Conservation (phyloP, 2,329 filamentous ascomycete species). For the Raffaelea ambrosiae region DNA sequence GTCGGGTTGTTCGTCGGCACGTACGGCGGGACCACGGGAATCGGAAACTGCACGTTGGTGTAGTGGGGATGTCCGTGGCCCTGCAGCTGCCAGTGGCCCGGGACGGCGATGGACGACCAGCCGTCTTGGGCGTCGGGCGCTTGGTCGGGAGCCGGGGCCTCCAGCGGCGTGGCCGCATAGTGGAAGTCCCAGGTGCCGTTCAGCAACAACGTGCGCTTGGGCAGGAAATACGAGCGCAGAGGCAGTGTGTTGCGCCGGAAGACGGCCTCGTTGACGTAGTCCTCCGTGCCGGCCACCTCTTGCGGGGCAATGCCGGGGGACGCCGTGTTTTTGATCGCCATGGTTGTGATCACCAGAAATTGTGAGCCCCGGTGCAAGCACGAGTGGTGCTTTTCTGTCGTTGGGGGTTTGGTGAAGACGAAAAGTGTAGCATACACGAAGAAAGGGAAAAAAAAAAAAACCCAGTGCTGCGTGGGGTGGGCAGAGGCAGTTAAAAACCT, state of each 20-base stretch:
- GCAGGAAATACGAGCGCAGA: slow-evolving; percentile 44
- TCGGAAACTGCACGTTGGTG: slow-evolving; percentile 59
- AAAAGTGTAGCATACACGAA: no score
- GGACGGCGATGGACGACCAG: slow-evolving; percentile 41
- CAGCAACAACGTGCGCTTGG: slow-evolving; percentile 39
- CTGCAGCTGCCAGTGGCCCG: slow-evolving; percentile 63
- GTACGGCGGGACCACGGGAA: slow-evolving; percentile 56
- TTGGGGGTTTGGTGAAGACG: no score
- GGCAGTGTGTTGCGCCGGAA: slow-evolving; percentile 52
- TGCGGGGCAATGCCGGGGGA: slow-evolving; percentile 1
- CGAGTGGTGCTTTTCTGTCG: no score
- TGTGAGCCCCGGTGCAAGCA: no score
- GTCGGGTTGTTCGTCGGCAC: slow-evolving; percentile 57
- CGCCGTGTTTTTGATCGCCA: background rate
- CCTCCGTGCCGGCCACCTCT: slow-evolving; percentile 29
- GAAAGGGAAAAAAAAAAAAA: no score
- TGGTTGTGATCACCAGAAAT: no score
- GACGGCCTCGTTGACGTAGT: slow-evolving; percentile 54
- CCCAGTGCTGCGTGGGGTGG: no score
- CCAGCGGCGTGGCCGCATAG: slow-evolving; percentile 34
- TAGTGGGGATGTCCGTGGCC: slow-evolving; percentile 56
- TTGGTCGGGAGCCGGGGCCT: slow-evolving; percentile 19
- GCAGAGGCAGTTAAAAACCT: no score
- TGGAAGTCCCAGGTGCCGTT: slow-evolving; percentile 52
- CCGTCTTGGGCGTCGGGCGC: background rate